Percentiles rank a stretch among this genome's conserved stretches.
These are phyloP conservation scores for Tolypocladium ophioglossoides DNA, from an alignment of 2,329 filamentous ascomycete genomes.

Conservation along the genomic window DNA sequence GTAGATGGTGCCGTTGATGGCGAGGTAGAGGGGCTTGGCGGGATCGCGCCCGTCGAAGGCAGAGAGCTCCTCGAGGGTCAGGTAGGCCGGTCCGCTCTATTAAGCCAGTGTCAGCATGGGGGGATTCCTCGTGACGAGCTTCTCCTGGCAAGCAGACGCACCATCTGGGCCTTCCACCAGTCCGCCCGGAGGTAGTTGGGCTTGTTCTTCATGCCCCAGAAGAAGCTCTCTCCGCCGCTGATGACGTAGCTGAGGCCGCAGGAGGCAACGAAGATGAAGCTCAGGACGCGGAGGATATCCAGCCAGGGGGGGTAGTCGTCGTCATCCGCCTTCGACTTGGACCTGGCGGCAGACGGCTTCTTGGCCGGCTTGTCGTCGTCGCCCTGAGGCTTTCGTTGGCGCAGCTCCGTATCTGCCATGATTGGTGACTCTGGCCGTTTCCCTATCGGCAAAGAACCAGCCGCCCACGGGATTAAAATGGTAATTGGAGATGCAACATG, in stretches of 20 bases:
- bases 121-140: neutral
- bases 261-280: conserved; percentile 55
- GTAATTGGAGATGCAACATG: neutral
- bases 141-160: conserved; percentile 26
- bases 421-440: neutral
- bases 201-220: conserved; percentile 54
- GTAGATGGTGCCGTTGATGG: conserved; percentile 79
- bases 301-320: conserved; percentile 50
- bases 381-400: conserved; percentile 31
- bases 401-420: conserved; percentile 30
- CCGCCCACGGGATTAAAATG: neutral
- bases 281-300: conserved; percentile 59
- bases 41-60: conserved; percentile 70
- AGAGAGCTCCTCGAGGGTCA: conserved; percentile 67
- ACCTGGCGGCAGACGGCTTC: conserved; percentile 9
- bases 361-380: conserved; percentile 9
- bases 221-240: conserved; percentile 57
- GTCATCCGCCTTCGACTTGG: conserved; percentile 26
- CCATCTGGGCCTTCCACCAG: conserved; percentile 50
- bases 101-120: neutral
- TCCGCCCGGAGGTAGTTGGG: conserved; percentile 50
- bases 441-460: neutral
- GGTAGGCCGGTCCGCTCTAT: conserved; percentile 48
- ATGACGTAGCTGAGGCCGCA: conserved; percentile 66
- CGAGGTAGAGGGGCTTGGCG: conserved; percentile 73